Evolutionary conservation across 202 grass and related monocot species (phyloP), one percentile per base, ranked within the genome.

Genomic region (Schoenoplectus tabernaemontani): DNA sequence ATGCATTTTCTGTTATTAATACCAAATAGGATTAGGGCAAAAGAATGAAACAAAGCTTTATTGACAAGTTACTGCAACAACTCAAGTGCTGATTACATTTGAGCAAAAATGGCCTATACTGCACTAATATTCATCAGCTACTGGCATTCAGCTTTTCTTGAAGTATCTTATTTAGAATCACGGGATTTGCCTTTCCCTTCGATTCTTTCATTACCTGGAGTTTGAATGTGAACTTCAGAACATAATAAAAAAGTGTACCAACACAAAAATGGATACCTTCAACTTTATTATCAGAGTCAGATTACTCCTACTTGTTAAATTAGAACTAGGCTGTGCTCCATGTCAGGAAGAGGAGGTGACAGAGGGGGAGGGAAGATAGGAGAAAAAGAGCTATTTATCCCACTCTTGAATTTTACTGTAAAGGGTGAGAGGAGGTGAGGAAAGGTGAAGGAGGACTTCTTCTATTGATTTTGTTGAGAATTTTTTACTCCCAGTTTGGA

Each of bases 131-230:
- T 9, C 32, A 36, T 93, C 57, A 82, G 30, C 61, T 76, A 30
- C 22, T 83, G 48, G 75, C 84, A 77, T 92, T 87, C 13, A 98
- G 75, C 76, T 98, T 98, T 58, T 92, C 91, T 1, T 48, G 53
- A 2, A 98, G 89, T 30, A 98, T 92, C 84, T 98, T 94, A 62
- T 90, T 94, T 79, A 98, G 78, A 82, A 94, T 64, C 77, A 89
- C 84, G 58, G 95, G 95, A 28, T 92, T 98, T 11, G 95, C 95
- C 77, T 98, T 98, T 47, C 95, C 91, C 88, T 95, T 98, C 0
- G 95, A 98, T 82, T 86, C 89, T 82, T 98, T 98, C 95, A 98
- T 98, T 74, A 92, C 91, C 95, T 98, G 57, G 47, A 86, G 76
- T 37, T 76, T 59, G 24, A 46, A 59, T 53, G 34, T 46, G 4